phyloP scores from a whole-genome alignment of 148 eudicot genomes.

The Camellia granthamiana region DNA sequence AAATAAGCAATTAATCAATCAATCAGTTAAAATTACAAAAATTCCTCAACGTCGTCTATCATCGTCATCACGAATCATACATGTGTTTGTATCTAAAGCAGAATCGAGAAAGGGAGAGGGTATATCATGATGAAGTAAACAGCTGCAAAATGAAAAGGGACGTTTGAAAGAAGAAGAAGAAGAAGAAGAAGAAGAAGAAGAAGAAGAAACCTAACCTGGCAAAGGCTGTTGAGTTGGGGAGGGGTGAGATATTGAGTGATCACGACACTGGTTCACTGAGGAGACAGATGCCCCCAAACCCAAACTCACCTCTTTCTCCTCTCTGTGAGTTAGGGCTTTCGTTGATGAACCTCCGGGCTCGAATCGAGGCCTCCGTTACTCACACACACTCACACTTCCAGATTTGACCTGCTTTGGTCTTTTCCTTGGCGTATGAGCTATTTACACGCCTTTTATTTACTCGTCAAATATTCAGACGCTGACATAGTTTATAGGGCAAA shows the following conservation, averaged over 20 bases:
- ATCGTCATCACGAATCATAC: not conserved
- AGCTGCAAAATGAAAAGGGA: not conserved
- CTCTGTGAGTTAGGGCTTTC: not conserved
- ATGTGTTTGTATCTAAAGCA: not conserved
- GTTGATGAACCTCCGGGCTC: too few species aligned
- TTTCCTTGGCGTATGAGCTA: too few species aligned
- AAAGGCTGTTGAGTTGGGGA: not conserved
- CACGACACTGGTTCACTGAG: not conserved
- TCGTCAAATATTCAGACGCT: too few species aligned
- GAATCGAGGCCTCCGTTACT: too few species aligned
- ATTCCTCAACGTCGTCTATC: too few species aligned
- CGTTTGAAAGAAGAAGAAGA: not conserved
- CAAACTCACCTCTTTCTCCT: not conserved
- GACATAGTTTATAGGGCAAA: too few species aligned
- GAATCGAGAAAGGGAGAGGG: not conserved
- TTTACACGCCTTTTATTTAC: too few species aligned
- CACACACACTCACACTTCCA: too few species aligned
- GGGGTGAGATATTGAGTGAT: not conserved
- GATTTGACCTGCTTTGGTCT: too few species aligned
- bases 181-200: not conserved
- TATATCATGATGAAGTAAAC: not conserved
- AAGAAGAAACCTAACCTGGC: not conserved
- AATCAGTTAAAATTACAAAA: not conserved
- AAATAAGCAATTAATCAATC: too few species aligned
- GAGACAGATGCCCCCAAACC: not conserved